Evolutionary conservation across 2,329 filamentous ascomycete species (phyloP).

Genomic region (Pyrenochaeta sp.): DNA sequence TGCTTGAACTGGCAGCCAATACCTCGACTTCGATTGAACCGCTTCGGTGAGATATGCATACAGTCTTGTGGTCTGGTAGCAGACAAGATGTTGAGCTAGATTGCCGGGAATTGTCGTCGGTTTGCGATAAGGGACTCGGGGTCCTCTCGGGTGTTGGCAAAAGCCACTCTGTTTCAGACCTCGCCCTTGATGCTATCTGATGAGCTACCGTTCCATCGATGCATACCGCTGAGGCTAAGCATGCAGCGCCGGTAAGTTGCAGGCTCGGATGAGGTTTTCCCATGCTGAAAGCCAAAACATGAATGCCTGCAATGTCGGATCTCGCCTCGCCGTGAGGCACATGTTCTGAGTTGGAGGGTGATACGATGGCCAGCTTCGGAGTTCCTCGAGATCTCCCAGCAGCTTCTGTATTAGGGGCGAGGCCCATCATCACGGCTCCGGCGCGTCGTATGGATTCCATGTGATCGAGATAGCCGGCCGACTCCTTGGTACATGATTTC

Average conservation of each 20-base stretch:
- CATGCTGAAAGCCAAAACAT: constrained; percentile 40
- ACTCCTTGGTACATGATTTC: constrained; percentile 50
- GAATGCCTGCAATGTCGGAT: constrained; percentile 18
- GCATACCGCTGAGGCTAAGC: constrained; percentile 37
- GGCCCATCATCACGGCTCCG: constrained; percentile 66
- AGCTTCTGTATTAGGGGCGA: constrained; percentile 52
- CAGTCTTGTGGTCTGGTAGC: constrained; percentile 6
- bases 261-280: constrained; percentile 42
- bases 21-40: constrained; percentile 38
- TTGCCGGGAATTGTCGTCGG: not conserved
- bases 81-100: not conserved
- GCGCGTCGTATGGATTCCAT: constrained; percentile 65
- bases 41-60: constrained; percentile 30
- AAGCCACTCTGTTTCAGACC: constrained; percentile 1
- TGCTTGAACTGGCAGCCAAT: constrained; percentile 19
- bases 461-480: constrained; percentile 52
- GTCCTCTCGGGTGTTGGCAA: constrained; percentile 13
- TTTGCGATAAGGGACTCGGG: constrained; percentile 16
- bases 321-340: not conserved
- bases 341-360: constrained; percentile 22
- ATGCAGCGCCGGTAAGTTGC: constrained; percentile 45
- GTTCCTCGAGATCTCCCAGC: constrained; percentile 57
- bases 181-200: constrained; percentile 7
- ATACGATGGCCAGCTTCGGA: constrained; percentile 67
- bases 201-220: constrained; percentile 38